Evolutionary conservation across 768 basidiomycete genomes (phyloP), one percentile per base, ranked within the genome.

Genomic region (Cubamyces sp.): DNA sequence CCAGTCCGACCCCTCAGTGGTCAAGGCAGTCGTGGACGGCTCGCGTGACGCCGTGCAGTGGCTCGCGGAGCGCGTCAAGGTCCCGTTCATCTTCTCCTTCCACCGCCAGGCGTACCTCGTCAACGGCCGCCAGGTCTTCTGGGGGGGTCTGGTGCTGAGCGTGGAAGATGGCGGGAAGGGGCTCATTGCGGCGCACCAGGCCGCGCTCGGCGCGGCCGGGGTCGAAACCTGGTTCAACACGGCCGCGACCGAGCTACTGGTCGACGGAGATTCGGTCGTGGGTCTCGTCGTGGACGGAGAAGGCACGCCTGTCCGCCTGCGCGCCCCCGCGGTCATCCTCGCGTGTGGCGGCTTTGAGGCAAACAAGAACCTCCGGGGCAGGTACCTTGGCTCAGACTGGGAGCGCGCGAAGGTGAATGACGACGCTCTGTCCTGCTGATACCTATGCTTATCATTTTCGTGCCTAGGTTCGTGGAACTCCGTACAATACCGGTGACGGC

Each of bases 271-370:
- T n/a, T 68, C 68, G 3, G 75, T 88, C 28, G 69, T 67, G 19
- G 87, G 86, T 1, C 66, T 87, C 2, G 69, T 79, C 9, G 80
- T 85, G 1, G 70, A 73, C 28, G 79, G 70, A 56, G 67, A 71
- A 15, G 82, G 78, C 3, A 52, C 74, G 54, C 69, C 73, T 18
- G 37, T 80, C 11, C 62, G 62, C n/a, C 68, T 89, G 19, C 69
- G 57, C 11, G 68, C 82, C 1, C 68, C 71, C 9, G 79, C 82
- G 12, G 81, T 88, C 16, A 73, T 90, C 26, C 77, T 90, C 42
- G 87, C 88, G 3, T 83, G 83, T 15, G 88, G 88, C 21, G 88
- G 87, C 0, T 89, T 84, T 63, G 87, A 89, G 70, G 81, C 88
- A 12, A 87, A 76, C 69, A 68, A 72, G 26, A 76, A 80, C 42